Conservation (phyloP, 148 eudicot species). For the Spergularia bocconei region DNA sequence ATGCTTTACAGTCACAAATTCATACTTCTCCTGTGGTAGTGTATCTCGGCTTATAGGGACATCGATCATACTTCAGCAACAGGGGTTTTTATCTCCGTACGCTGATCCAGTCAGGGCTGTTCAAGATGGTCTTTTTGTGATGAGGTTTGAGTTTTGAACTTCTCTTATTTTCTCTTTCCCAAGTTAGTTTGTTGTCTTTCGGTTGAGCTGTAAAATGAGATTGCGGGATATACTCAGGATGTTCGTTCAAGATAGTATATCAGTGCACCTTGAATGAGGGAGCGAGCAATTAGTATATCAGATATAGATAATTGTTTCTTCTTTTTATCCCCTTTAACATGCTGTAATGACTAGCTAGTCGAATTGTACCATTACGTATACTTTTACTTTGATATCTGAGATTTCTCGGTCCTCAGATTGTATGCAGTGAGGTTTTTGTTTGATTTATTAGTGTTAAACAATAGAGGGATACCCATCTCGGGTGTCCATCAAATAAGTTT, state of each 20-base stretch:
- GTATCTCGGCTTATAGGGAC: conserved; percentile 36
- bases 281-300: conserved; percentile 31
- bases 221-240: conserved; percentile 44
- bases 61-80: conserved; percentile 22
- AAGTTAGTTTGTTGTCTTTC: conserved; percentile 39
- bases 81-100: conserved; percentile 8
- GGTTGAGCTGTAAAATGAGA: conserved; percentile 49
- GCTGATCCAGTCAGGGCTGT: conserved; percentile 26
- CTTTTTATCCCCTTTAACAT: conserved; percentile 19
- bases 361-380: conserved; percentile 22
- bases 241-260: conserved; percentile 35
- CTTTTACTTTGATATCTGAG: conserved; percentile 19
- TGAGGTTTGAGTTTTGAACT: conserved; percentile 35
- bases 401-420: conserved; percentile 38
- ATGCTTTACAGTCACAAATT: conserved; percentile 23
- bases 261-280: conserved; percentile 37
- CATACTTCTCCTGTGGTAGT: conserved; percentile 23
- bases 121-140: conserved; percentile 8
- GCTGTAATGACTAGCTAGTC: conserved; percentile 34
- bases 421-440: conserved; percentile 40
- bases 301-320: conserved; percentile 34
- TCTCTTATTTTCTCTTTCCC: conserved; percentile 7
- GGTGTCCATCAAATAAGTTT: conserved; percentile 40
- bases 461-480: conserved; percentile 37
- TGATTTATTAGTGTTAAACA: conserved; percentile 47